phyloP scores from a whole-genome alignment of 192 early-diverging fungal species.

The Thamnidium elegans region DNA sequence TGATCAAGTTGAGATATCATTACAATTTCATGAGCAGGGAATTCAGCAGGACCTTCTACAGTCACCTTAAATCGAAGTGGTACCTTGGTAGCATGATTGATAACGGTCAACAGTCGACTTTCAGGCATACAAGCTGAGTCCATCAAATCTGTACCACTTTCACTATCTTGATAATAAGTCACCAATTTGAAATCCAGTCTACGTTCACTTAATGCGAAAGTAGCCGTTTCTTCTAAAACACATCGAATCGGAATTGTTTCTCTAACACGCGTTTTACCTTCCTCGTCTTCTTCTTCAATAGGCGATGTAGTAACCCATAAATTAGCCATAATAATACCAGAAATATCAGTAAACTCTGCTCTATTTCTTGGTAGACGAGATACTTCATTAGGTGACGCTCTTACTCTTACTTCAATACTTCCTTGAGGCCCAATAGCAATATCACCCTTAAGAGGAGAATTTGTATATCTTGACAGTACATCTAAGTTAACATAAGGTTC shows the following conservation, averaged over 20 bases:
- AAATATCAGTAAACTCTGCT: slow-evolving; percentile 55
- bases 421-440: slow-evolving; percentile 64
- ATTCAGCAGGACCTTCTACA: slow-evolving; percentile 75
- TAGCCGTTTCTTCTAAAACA: slow-evolving; percentile 61
- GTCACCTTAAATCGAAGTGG: slow-evolving; percentile 65
- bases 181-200: slow-evolving; percentile 66
- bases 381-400: slow-evolving; percentile 63
- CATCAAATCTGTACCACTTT: slow-evolving; percentile 16
- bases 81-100: slow-evolving; percentile 62
- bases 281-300: slow-evolving; percentile 36
- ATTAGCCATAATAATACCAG: slow-evolving; percentile 65
- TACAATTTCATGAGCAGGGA: slow-evolving; percentile 60
- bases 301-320: slow-evolving; percentile 63
- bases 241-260: slow-evolving; percentile 69
- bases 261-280: slow-evolving; percentile 36
- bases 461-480: slow-evolving; percentile 76
- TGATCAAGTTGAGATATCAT: slow-evolving; percentile 54
- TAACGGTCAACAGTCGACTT: slow-evolving; percentile 46
- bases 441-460: slow-evolving; percentile 69
- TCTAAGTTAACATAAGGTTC: slow-evolving; percentile 62
- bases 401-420: slow-evolving; percentile 65
- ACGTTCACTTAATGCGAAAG: slow-evolving; percentile 65
- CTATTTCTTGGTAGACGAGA: slow-evolving; percentile 53
- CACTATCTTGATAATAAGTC: slow-evolving; percentile 41
- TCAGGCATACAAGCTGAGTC: slow-evolving; percentile 23